phyloP scores from a whole-genome alignment of 2,329 filamentous ascomycete genomes.

The Neonectria faginata region DNA sequence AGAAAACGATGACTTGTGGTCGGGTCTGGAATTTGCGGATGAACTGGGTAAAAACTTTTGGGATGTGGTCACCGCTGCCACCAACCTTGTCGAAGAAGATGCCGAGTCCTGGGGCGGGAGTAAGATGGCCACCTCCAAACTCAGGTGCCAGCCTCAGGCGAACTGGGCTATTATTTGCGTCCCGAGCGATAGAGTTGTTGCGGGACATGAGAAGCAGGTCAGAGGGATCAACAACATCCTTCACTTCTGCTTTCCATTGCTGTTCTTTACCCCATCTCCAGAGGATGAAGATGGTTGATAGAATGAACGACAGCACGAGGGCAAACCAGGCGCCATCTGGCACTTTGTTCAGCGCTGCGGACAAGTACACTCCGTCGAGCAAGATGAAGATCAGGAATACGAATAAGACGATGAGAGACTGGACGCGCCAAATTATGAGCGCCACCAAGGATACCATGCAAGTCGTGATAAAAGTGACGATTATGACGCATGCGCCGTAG shows the following conservation, averaged over 20 bases:
- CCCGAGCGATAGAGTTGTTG: constrained; percentile 40
- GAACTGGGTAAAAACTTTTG: constrained; percentile 73
- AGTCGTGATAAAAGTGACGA: constrained; percentile 83
- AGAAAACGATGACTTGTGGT: constrained; percentile 78
- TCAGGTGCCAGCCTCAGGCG: constrained; percentile 49
- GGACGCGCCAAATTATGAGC: constrained; percentile 77
- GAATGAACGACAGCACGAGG: constrained; percentile 70
- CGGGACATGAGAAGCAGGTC: constrained; percentile 50
- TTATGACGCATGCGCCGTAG: constrained; percentile 83
- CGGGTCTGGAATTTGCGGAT: constrained; percentile 75
- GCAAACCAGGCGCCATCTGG: constrained; percentile 85
- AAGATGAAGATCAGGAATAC: constrained; percentile 73
- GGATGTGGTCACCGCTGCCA: constrained; percentile 64
- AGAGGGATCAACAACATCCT: constrained; percentile 66
- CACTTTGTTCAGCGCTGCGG: constrained; percentile 77
- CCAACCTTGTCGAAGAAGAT: constrained; percentile 86
- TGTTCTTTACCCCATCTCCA: constrained; percentile 85
- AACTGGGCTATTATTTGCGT: constrained; percentile 33
- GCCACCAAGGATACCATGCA: constrained; percentile 79
- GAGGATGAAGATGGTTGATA: constrained; percentile 75
- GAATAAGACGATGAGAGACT: constrained; percentile 68
- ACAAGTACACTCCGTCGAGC: constrained; percentile 77
- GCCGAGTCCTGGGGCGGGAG: constrained; percentile 68
- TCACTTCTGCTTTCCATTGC: constrained; percentile 78
- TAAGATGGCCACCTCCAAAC: constrained; percentile 58